Percentiles rank a stretch among this genome's conserved stretches.
These are phyloP conservation scores for Phaseolus lunatus DNA, from an alignment of 306 rosid species.

Conservation along the genomic window DNA sequence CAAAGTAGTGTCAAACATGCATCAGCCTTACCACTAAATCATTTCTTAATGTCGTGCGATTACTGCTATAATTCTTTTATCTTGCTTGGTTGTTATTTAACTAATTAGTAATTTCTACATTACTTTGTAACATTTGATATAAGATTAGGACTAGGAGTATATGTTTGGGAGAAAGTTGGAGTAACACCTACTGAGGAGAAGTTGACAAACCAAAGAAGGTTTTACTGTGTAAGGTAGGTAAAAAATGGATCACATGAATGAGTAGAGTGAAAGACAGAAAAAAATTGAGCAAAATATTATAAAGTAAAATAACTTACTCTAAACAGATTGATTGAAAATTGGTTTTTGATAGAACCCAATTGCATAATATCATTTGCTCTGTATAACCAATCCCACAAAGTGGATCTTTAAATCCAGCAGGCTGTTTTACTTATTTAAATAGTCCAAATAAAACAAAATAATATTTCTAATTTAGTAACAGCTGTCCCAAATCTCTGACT, in stretches of 20 bases:
- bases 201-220: not conserved
- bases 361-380: too few species aligned
- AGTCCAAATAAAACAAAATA: slow-evolving; percentile 4
- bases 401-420: slow-evolving; percentile 5
- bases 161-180: not conserved
- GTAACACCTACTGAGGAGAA: not conserved
- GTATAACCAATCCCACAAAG: not conserved
- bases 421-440: not conserved
- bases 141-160: not conserved
- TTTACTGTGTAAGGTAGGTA: not conserved
- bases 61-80: slow-evolving; percentile 2
- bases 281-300: not conserved
- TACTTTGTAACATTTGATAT: not conserved
- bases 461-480: not conserved
- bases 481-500: not conserved
- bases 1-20: not conserved
- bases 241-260: not conserved
- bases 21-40: not conserved
- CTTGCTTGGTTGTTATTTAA: not conserved
- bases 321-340: too few species aligned
- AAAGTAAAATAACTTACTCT: not conserved
- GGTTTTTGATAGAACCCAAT: too few species aligned
- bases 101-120: not conserved
- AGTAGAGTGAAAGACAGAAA: not conserved
- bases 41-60: not conserved